A percentile compares a stretch with the other conserved stretches of the same genome.
These are phyloP conservation scores for Gossypium lobatum DNA, from an alignment of 441 rosid species.

Conservation along the genomic window DNA sequence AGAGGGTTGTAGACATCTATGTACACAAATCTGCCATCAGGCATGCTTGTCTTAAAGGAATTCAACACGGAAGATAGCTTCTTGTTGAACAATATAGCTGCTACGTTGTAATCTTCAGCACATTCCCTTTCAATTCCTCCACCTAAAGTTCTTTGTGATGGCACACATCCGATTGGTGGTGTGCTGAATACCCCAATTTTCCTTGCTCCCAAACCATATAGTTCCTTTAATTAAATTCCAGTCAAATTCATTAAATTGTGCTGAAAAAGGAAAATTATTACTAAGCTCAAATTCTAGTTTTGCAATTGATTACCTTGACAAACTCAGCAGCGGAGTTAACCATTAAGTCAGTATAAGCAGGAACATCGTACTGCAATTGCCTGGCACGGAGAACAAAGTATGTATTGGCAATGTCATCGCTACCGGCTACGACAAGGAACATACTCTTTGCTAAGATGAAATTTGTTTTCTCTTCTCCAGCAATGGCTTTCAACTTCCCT, in stretches of 20 bases:
- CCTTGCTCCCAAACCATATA: constrained; percentile 50
- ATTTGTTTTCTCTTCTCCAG: constrained; percentile 41
- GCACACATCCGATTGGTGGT: constrained; percentile 66
- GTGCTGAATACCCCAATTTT: constrained; percentile 43
- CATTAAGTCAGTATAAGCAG: constrained; percentile 40
- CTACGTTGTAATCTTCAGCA: constrained; percentile 29
- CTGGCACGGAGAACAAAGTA: constrained; percentile 30
- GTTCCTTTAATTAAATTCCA: constrained; percentile 21
- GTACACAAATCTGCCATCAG: constrained; percentile 33
- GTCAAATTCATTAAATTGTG: background rate
- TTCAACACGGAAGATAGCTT: constrained; percentile 32
- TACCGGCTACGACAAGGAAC: constrained; percentile 42
- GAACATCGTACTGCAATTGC: constrained; percentile 26
- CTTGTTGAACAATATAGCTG: constrained; percentile 41
- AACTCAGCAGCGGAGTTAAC: constrained; percentile 34
- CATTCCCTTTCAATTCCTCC: constrained; percentile 44
- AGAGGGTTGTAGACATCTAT: constrained; percentile 41
- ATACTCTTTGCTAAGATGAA: constrained; percentile 37
- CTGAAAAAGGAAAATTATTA: background rate
- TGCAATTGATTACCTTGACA: constrained; percentile 27
- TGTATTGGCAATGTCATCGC: constrained; percentile 53
- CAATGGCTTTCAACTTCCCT: constrained; percentile 32
- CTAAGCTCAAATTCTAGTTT: no score
- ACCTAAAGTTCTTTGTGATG: constrained; percentile 47
- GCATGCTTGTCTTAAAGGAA: constrained; percentile 22